phyloP scores from a whole-genome alignment of 495 filamentous ascomycete genomes.

The Podospora didyma region DNA sequence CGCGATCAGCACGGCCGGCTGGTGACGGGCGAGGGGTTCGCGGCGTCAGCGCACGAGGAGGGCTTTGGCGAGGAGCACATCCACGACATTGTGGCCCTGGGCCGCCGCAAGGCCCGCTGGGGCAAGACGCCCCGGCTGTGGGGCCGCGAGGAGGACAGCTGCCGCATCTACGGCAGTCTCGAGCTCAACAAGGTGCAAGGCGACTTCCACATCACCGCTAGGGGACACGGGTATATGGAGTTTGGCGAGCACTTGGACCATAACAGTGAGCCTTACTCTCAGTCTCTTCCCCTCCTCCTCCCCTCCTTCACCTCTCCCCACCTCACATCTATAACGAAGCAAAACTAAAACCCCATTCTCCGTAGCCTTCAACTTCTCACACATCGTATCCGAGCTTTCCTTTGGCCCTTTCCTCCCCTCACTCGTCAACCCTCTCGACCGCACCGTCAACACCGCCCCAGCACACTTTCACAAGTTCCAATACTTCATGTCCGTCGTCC shows the following conservation, averaged over 20 bases:
- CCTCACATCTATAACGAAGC: not conserved
- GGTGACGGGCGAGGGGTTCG: slow-evolving; percentile 52
- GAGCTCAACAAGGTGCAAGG: slow-evolving; percentile 95
- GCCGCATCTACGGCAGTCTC: slow-evolving; percentile 84
- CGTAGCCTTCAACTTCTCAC: slow-evolving; percentile 93
- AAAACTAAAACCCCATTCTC: not conserved
- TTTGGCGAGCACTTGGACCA: slow-evolving; percentile 81
- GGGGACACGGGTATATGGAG: slow-evolving; percentile 89
- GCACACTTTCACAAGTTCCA: slow-evolving; percentile 91
- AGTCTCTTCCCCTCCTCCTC: not conserved
- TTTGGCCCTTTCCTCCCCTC: slow-evolving; percentile 94
- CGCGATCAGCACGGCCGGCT: slow-evolving; percentile 41
- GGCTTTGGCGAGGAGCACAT: slow-evolving; percentile 66
- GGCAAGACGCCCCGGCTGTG: slow-evolving; percentile 69
- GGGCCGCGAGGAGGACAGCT: slow-evolving; percentile 56
- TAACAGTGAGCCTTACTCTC: slow-evolving; percentile 58
- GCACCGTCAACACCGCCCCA: slow-evolving; percentile 69
- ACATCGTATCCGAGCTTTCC: slow-evolving; percentile 93
- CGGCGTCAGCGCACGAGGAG: slow-evolving; percentile 50
- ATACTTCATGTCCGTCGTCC: slow-evolving; percentile 96
- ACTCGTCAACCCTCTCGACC: slow-evolving; percentile 90
- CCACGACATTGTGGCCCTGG: slow-evolving; percentile 64
- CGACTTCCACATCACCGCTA: slow-evolving; percentile 95
- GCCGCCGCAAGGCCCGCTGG: slow-evolving; percentile 54
- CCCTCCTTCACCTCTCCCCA: slow-evolving; percentile 6